phyloP scores from a whole-genome alignment of 441 rosid species.

The Arabidopsis lyrata region DNA sequence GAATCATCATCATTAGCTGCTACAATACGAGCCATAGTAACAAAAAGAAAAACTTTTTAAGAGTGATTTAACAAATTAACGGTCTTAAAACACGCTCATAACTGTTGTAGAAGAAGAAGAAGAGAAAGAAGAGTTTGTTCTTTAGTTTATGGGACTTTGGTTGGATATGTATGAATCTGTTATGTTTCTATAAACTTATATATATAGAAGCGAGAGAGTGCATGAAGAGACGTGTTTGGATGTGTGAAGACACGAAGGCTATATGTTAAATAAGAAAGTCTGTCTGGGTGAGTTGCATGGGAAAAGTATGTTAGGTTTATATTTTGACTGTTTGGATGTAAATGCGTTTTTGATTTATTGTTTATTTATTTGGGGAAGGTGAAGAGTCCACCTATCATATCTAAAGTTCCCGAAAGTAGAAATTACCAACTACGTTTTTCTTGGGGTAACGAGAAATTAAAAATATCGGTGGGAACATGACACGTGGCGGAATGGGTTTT shows the following conservation, averaged over 20 bases:
- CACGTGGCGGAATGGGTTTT: slow-evolving; percentile 33
- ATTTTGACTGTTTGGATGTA: slow-evolving; percentile 46
- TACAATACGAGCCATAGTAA: slow-evolving; percentile 61
- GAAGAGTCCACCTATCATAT: slow-evolving; percentile 37
- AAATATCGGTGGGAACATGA: slow-evolving; percentile 12
- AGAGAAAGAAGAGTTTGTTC: background rate
- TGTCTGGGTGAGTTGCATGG: slow-evolving; percentile 40
- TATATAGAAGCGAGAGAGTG: slow-evolving; percentile 36
- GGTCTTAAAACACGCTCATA: slow-evolving; percentile 21
- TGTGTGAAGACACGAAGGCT: slow-evolving; percentile 43
- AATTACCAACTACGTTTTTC: slow-evolving; percentile 26
- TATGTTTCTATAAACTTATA: slow-evolving; percentile 21
- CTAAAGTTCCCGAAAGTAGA: slow-evolving; percentile 35
- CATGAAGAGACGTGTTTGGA: slow-evolving; percentile 40
- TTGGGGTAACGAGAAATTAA: background rate
- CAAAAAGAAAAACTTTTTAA: background rate
- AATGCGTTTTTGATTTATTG: slow-evolving; percentile 44
- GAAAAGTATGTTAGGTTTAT: slow-evolving; percentile 45
- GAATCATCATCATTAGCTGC: slow-evolving; percentile 50
- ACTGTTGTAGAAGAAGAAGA: background rate
- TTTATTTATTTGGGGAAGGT: slow-evolving; percentile 35
- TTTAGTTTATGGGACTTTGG: background rate
- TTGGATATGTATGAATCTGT: slow-evolving; percentile 1
- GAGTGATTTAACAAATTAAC: background rate
- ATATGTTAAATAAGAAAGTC: slow-evolving; percentile 10